A percentile compares a stretch with the other conserved stretches of the same genome.
Conservation (phyloP, 2,329 filamentous ascomycete genomes). For the Fusarium sp. region DNA sequence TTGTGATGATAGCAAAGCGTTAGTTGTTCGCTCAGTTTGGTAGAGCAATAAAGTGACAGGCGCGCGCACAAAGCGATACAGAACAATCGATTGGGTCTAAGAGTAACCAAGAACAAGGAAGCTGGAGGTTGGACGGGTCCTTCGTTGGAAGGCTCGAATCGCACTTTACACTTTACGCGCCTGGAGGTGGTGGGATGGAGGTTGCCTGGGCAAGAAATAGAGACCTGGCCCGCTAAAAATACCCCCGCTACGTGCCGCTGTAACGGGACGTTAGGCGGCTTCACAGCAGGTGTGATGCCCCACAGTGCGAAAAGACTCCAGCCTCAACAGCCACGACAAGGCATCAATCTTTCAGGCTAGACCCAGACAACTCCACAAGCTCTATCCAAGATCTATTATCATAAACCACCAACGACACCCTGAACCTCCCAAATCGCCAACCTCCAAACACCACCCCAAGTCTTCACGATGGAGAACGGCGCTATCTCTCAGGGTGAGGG, state of each 20-base stretch:
- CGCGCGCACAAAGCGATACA: background rate
- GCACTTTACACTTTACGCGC: conserved; percentile 35
- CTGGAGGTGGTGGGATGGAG: conserved; percentile 10
- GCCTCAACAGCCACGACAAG: conserved; percentile 38
- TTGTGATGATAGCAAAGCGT: conserved; percentile 14
- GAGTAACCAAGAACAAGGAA: background rate
- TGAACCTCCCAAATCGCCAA: conserved; percentile 10
- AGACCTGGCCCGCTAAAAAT: conserved; percentile 31
- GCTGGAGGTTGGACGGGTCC: background rate
- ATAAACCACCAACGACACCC: conserved; percentile 23
- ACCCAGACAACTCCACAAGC: conserved; percentile 27
- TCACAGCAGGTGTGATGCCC: conserved; percentile 4
- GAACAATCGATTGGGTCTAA: background rate
- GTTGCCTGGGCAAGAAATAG: conserved; percentile 11
- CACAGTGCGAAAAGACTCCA: conserved; percentile 41
- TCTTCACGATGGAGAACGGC: conserved; percentile 77
- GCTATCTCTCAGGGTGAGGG: conserved; percentile 72
- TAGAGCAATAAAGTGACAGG: background rate
- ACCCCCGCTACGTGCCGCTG: conserved; percentile 28
- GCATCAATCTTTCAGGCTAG: conserved; percentile 34
- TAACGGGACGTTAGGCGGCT: conserved; percentile 32
- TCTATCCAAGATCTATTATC: conserved; percentile 20
- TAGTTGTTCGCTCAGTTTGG: background rate
- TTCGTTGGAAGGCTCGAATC: background rate
- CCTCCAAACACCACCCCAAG: background rate